Percentiles rank a stretch among this genome's conserved stretches.
Conservation (phyloP, 2,329 filamentous ascomycete genomes). For the Colletotrichum tabaci region DNA sequence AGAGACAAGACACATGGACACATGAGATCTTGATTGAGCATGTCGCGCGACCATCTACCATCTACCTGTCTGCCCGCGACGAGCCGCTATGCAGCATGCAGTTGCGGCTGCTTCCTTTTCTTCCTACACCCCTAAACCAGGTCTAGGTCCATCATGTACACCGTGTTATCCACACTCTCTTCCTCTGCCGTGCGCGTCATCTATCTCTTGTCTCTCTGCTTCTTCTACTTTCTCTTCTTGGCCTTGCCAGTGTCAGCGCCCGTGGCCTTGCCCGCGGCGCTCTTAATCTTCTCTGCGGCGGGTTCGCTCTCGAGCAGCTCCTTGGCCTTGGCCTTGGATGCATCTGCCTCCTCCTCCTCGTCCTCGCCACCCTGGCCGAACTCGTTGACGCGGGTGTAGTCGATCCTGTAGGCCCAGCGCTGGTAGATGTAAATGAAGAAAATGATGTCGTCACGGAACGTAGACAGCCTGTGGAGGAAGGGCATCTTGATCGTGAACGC, state of each 20-base stretch:
- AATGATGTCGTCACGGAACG: conserved; percentile 94
- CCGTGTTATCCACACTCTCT: conserved; percentile 12
- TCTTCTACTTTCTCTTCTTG: conserved; percentile 58
- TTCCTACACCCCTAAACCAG: neutral
- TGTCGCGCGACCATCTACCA: conserved; percentile 5
- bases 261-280: conserved; percentile 58
- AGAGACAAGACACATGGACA: no score
- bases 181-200: conserved; percentile 1
- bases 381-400: conserved; percentile 94
- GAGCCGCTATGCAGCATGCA: conserved; percentile 1
- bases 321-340: conserved; percentile 53
- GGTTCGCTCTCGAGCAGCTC: conserved; percentile 53
- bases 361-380: conserved; percentile 99
- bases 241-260: conserved; percentile 65
- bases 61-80: neutral
- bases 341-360: conserved; percentile 69
- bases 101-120: neutral
- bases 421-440: conserved; percentile 99
- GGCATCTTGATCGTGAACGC: conserved; percentile 99
- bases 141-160: conserved; percentile 14
- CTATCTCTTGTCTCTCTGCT: neutral
- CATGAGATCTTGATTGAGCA: conserved; percentile 7
- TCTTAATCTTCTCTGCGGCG: conserved; percentile 50
- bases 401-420: conserved; percentile 90
- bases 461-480: conserved; percentile 90